phyloP scores from a whole-genome alignment of 2,329 filamentous ascomycete genomes.

The Bimuria novae-zelandiae region DNA sequence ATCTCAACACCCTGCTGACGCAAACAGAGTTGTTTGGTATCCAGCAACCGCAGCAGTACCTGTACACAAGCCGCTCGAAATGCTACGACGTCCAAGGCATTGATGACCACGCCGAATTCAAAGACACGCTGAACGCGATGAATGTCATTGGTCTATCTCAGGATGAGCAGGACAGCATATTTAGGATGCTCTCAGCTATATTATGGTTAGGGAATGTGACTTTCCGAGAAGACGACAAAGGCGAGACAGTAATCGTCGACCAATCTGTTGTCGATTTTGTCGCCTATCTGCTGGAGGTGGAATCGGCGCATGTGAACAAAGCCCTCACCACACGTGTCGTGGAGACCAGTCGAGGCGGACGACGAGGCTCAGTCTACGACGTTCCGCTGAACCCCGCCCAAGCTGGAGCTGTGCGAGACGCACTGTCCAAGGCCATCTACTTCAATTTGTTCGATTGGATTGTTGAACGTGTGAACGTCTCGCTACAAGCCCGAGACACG shows the following conservation, averaged over 20 bases:
- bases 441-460: conserved; percentile 99
- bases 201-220: conserved; percentile 95
- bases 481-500: conserved; percentile 75
- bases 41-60: conserved; percentile 88
- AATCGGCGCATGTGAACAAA: conserved; percentile 77
- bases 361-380: conserved; percentile 70
- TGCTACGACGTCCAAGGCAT: conserved; percentile 94
- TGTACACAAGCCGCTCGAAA: conserved; percentile 92
- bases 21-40: conserved; percentile 76
- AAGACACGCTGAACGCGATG: conserved; percentile 93
- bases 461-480: conserved; percentile 86
- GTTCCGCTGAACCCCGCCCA: conserved; percentile 86
- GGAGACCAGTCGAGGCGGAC: conserved; percentile 68
- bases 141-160: conserved; percentile 87
- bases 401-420: conserved; percentile 84
- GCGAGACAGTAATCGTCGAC: conserved; percentile 85
- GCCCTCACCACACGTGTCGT: conserved; percentile 89
- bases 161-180: conserved; percentile 91
- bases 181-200: conserved; percentile 89
- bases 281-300: conserved; percentile 89
- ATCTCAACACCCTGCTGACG: conserved; percentile 16
- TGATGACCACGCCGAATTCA: conserved; percentile 86
- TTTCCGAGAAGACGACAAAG: conserved; percentile 85
- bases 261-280: conserved; percentile 93
- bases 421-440: conserved; percentile 93